Percentiles rank a stretch among this genome's conserved stretches.
phyloP scores from a whole-genome alignment of 129 eudicot genomes.

The sunflower (Helianthus annuus) region DNA sequence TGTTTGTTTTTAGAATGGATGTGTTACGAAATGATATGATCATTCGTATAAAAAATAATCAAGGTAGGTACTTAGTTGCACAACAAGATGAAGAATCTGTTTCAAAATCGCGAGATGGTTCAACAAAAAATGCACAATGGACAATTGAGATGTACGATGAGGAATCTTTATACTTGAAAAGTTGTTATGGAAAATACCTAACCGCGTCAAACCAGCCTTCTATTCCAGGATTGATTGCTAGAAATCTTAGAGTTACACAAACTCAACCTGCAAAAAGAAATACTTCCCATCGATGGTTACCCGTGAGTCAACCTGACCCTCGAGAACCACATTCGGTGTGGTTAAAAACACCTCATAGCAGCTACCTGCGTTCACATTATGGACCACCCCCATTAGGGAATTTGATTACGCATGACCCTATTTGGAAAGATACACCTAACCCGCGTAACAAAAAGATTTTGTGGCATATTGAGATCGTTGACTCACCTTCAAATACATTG shows the following conservation, averaged over 20 bases:
- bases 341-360: conserved; percentile 38
- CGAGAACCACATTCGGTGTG: conserved; percentile 16
- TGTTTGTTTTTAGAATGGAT: conserved; percentile 29
- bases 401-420: conserved; percentile 41
- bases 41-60: conserved; percentile 33
- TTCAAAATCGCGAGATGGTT: conserved; percentile 37
- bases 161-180: conserved; percentile 36
- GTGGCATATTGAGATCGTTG: conserved; percentile 47
- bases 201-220: conserved; percentile 55
- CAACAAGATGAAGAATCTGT: conserved; percentile 43
- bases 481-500: conserved; percentile 27
- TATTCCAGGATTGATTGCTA: conserved; percentile 42
- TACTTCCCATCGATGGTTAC: conserved; percentile 39
- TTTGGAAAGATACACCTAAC: conserved; percentile 13
- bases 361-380: conserved; percentile 36
- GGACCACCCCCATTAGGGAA: conserved; percentile 40
- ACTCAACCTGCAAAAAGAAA: conserved; percentile 32
- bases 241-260: conserved; percentile 36
- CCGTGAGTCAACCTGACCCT: conserved; percentile 16
- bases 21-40: conserved; percentile 28
- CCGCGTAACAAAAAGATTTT: conserved; percentile 26
- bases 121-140: conserved; percentile 50
- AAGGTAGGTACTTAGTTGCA: conserved; percentile 45
- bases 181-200: conserved; percentile 53
- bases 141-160: conserved; percentile 39